Evolutionary conservation across 139 green algal genomes (phyloP), one percentile per base, ranked within the genome.

Genomic region (Picochlorum costavermella): DNA sequence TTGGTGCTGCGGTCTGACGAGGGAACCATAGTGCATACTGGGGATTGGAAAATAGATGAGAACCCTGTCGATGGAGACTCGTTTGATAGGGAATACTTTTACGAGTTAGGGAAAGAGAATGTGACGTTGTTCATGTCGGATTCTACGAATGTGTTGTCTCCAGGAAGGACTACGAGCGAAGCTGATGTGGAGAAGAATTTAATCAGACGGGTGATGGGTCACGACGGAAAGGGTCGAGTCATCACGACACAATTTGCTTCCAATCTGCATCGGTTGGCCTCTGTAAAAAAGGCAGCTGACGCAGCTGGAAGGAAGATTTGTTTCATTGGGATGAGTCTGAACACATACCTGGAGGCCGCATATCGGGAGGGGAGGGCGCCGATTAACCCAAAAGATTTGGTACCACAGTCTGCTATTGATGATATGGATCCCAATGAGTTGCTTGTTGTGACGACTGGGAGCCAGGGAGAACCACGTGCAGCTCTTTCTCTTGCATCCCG

Each of bases 1-100:
- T 72, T 96, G 25, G 87, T 98, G 16, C 75, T 98, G 65, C 80
- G 91, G 6, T 87, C 71, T 61, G 86, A 91, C 12, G 69, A 92
- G 36, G 90, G 92, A 46, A 96, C 72, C 72, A 95, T 98, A 25
- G 81, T 98, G 50, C 91, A 96, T 80, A 95, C 88, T 8, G 90
- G 91, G 10, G 91, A 97, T 78, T 97, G 89, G 90, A 96, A 98
- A 84, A 99, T 99, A 36, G 94, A 99, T 57, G 94, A 99, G 75
- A 79, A 85, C 37, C 94, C 94, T 0, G 49, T 96, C 9, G 94
- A 99, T 70, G 91, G 90, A 1, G 56, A 93, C 56, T 26, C 66
- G 6, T 97, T 98, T 72, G 92, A 99, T 76, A 78, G 94, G 30
- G 76, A 73, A 11, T 71, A 79, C 5, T 95, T 98, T 71, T 82